These are phyloP conservation scores for Rhizoclosmatium globosum DNA, from an alignment of 192 early-diverging fungal genomes.

Conservation along the genomic window DNA sequence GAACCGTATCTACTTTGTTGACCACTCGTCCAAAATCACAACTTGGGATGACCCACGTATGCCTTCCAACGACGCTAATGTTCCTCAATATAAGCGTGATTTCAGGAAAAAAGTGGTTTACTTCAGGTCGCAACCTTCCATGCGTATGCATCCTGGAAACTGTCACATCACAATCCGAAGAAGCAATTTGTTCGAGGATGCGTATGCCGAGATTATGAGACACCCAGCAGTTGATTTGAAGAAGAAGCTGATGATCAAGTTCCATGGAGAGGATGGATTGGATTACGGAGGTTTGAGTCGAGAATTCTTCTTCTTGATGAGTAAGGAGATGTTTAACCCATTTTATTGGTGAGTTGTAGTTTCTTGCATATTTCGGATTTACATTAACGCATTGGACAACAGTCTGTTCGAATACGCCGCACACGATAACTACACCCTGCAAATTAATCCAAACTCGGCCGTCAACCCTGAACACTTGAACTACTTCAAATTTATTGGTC, in stretches of 20 bases:
- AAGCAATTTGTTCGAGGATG: constrained; percentile 92
- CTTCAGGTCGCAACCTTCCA: constrained; percentile 90
- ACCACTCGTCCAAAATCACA: constrained; percentile 97
- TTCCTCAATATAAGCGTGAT: constrained; percentile 99
- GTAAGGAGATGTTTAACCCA: constrained; percentile 99
- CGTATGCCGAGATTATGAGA: constrained; percentile 96
- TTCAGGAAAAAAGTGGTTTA: constrained; percentile 98
- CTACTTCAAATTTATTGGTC: constrained; percentile 98
- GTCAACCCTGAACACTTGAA: constrained; percentile 98
- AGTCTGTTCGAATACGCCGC: constrained; percentile 98
- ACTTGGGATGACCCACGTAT: constrained; percentile 92
- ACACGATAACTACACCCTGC: constrained; percentile 97
- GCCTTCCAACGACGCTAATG: constrained; percentile 72
- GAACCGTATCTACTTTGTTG: constrained; percentile 96
- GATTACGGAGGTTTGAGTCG: constrained; percentile 98
- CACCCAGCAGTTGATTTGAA: constrained; percentile 89
- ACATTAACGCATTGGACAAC: constrained; percentile 41
- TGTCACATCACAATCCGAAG: constrained; percentile 93
- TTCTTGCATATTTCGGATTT: neutral
- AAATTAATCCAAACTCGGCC: constrained; percentile 95
- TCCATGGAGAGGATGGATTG: constrained; percentile 97
- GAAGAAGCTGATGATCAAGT: constrained; percentile 98
- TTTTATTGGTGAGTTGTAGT: constrained; percentile 53
- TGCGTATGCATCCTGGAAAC: constrained; percentile 86
- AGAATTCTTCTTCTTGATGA: constrained; percentile 98